A percentile compares a stretch with the other conserved stretches of the same genome.
phyloP scores from a whole-genome alignment of 2,329 filamentous ascomycete species.

The Colletotrichum karsti region DNA sequence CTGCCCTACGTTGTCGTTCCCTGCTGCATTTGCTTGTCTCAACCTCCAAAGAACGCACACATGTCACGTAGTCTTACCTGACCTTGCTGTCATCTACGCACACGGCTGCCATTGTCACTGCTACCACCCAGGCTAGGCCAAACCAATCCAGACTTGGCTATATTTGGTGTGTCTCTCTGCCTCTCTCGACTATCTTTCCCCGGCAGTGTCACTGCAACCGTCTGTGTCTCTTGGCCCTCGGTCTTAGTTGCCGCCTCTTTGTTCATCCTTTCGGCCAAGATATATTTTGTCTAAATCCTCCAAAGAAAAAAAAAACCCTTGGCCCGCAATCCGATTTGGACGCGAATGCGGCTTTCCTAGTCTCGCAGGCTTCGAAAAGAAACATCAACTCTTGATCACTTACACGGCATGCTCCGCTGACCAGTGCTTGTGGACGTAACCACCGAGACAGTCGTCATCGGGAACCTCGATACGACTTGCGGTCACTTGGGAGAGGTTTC shows the following conservation, averaged over 20 bases:
- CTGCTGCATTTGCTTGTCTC: background rate
- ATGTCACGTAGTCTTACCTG: background rate
- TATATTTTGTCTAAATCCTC: background rate
- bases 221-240: background rate
- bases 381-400: background rate
- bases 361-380: background rate
- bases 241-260: slow-evolving; percentile 11
- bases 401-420: background rate
- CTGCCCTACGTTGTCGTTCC: background rate
- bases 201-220: slow-evolving; percentile 7
- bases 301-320: background rate
- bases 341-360: background rate
- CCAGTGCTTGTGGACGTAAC: background rate
- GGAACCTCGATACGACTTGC: background rate
- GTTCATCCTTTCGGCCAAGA: background rate
- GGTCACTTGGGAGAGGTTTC: background rate
- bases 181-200: background rate
- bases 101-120: background rate
- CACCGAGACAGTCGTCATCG: background rate
- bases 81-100: background rate
- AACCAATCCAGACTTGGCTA: background rate
- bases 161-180: background rate
- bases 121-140: background rate
- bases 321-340: no score
- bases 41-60: background rate